Conservation (phyloP, 331 rosid species). For the Erythrophleum ivorense region DNA sequence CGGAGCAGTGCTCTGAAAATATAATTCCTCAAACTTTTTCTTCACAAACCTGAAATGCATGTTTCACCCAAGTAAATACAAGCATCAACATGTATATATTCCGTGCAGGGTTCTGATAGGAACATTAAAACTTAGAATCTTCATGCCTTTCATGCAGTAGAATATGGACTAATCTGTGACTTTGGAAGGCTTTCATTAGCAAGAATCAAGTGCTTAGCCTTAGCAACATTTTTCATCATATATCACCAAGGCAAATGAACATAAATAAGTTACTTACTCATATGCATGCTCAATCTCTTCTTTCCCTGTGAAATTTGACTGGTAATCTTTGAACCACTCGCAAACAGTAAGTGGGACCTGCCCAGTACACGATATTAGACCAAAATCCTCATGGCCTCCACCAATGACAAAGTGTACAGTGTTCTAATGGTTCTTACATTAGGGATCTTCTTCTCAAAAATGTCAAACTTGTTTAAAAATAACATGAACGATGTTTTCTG, state of each 20-base stretch:
- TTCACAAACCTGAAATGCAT: constrained; percentile 72
- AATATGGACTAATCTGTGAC: background rate
- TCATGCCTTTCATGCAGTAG: background rate
- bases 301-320: constrained; percentile 85
- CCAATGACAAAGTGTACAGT: constrained; percentile 23
- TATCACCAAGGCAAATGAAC: constrained; percentile 7
- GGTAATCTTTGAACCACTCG: constrained; percentile 95
- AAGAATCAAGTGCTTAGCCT: constrained; percentile 1
- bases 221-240: constrained; percentile 21
- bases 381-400: constrained; percentile 32
- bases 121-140: background rate
- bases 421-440: constrained; percentile 59
- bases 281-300: constrained; percentile 94
- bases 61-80: constrained; percentile 3
- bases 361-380: constrained; percentile 46
- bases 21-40: constrained; percentile 93
- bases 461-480: constrained; percentile 93
- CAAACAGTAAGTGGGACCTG: constrained; percentile 91
- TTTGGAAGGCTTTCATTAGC: constrained; percentile 21
- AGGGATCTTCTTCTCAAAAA: constrained; percentile 89
- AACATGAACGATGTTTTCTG: constrained; percentile 98
- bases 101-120: background rate
- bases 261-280: constrained; percentile 64
- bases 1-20: constrained; percentile 84
- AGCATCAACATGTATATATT: background rate